Conservation (phyloP, 2,329 filamentous ascomycete genomes). For the Arachnomyces sp. region DNA sequence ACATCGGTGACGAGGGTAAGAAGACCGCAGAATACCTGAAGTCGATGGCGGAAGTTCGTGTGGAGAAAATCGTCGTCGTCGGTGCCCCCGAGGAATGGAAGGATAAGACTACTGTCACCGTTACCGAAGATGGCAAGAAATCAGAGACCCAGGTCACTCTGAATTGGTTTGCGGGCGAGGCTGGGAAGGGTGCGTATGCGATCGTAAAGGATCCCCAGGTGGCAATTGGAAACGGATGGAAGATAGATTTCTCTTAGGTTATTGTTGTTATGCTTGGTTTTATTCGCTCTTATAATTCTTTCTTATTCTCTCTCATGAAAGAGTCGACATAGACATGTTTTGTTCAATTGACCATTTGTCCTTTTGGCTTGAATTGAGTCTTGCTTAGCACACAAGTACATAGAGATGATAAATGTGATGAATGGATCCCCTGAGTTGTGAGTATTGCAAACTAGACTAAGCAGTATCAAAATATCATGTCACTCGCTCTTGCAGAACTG, state of each 20-base stretch:
- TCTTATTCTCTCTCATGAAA: too few species aligned
- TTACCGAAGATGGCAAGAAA: slow-evolving; percentile 40
- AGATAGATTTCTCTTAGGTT: slow-evolving; percentile 44
- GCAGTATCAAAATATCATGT: too few species aligned
- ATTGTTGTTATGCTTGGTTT: neutral
- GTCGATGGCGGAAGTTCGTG: slow-evolving; percentile 64
- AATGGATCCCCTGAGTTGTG: too few species aligned
- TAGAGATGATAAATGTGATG: too few species aligned
- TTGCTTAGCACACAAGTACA: too few species aligned
- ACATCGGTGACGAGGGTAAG: slow-evolving; percentile 53
- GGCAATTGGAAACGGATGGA: slow-evolving; percentile 56
- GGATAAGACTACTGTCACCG: slow-evolving; percentile 48
- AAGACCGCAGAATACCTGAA: slow-evolving; percentile 68
- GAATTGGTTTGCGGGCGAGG: slow-evolving; percentile 48
- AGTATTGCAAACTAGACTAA: too few species aligned
- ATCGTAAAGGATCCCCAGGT: slow-evolving; percentile 57
- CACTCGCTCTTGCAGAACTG: too few species aligned
- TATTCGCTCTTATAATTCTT: too few species aligned
- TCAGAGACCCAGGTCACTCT: slow-evolving; percentile 44
- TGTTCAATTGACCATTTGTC: too few species aligned
- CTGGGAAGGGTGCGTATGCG: slow-evolving; percentile 53
- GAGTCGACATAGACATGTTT: too few species aligned
- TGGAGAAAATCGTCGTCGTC: slow-evolving; percentile 79
- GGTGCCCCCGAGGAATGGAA: slow-evolving; percentile 69
- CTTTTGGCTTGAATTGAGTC: too few species aligned